phyloP scores from a whole-genome alignment of 441 rosid genomes.

The Codiaeum variegatum region DNA sequence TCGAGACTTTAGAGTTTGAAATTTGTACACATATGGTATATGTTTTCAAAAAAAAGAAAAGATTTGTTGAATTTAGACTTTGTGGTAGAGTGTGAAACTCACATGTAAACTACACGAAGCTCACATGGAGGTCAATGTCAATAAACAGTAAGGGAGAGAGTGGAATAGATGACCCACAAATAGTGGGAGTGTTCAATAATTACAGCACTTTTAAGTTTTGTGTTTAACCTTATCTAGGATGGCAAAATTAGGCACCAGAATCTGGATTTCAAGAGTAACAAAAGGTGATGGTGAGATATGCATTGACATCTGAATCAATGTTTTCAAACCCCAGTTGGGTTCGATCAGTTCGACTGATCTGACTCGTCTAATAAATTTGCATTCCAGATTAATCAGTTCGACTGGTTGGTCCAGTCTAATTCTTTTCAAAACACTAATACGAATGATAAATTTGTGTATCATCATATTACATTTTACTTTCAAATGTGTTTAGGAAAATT shows the following conservation, averaged over 20 bases:
- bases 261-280: constrained; percentile 2
- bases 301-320: neutral
- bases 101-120: neutral
- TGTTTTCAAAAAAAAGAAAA: neutral
- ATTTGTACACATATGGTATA: neutral
- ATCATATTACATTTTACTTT: too few relatives aligned
- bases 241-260: constrained; percentile 8
- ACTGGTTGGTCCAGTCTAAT: too few relatives aligned
- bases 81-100: neutral
- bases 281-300: constrained; percentile 1
- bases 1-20: neutral
- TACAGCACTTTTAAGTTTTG: neutral
- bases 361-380: too few relatives aligned
- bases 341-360: too few relatives aligned
- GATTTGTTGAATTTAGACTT: neutral
- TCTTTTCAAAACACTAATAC: too few relatives aligned
- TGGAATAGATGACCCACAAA: constrained; percentile 7
- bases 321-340: too few relatives aligned
- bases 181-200: neutral
- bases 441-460: too few relatives aligned
- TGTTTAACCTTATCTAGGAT: constrained; percentile 14
- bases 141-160: neutral
- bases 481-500: too few relatives aligned
- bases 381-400: too few relatives aligned
- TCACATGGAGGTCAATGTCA: constrained; percentile 13